Evolutionary conservation across 1,284 basidiomycete species (phyloP).

Genomic region (Boletellus deceptivus): DNA sequence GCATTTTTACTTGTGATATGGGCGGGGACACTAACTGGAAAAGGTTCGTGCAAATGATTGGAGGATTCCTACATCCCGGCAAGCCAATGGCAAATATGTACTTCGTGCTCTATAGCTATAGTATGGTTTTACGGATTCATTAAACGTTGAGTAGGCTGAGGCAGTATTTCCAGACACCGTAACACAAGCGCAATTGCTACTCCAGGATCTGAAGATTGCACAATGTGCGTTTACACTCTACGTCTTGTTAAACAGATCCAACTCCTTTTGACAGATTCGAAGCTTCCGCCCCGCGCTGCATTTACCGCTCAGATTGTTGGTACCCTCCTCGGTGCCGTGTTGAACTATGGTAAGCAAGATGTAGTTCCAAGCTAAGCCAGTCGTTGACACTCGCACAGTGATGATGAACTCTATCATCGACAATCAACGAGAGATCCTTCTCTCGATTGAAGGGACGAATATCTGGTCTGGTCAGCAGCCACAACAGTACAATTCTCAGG

Average conservation of each 20-base stretch:
- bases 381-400: conserved; percentile 9
- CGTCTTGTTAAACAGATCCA: not conserved
- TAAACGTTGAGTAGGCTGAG: conserved; percentile 23
- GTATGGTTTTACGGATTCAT: conserved; percentile 18
- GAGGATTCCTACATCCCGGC: conserved; percentile 59
- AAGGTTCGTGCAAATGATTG: conserved; percentile 53
- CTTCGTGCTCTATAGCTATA: conserved; percentile 55
- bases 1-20: conserved; percentile 35
- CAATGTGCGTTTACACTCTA: conserved; percentile 48
- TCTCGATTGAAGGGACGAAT: conserved; percentile 49
- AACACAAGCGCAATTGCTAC: conserved; percentile 43
- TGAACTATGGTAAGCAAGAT: conserved; percentile 48
- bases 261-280: conserved; percentile 42
- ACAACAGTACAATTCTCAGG: conserved; percentile 60
- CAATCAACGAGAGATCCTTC: conserved; percentile 49
- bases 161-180: conserved; percentile 37
- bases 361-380: not conserved
- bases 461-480: conserved; percentile 62
- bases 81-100: conserved; percentile 60
- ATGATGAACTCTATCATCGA: conserved; percentile 62
- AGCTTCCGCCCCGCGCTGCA: conserved; percentile 64
- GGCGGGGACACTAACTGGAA: not conserved
- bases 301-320: conserved; percentile 23
- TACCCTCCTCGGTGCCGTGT: conserved; percentile 44
- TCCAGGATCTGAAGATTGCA: conserved; percentile 58